Conservation (phyloP, 1,284 basidiomycete species). For the Pseudozyma pruni region DNA sequence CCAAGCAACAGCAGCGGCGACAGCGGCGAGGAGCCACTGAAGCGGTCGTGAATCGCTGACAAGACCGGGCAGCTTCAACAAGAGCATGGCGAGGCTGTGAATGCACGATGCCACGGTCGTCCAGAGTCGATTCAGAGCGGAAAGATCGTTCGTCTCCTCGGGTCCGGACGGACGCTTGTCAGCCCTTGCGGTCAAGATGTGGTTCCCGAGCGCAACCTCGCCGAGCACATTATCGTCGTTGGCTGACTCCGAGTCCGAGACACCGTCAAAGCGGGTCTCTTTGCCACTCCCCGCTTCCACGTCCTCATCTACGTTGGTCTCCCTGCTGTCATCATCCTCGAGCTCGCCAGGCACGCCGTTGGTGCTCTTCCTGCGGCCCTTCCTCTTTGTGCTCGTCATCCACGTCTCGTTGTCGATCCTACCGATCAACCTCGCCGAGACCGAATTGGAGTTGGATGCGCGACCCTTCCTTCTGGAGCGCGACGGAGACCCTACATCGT, state of each 20-base stretch:
- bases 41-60: no score
- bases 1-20: neutral
- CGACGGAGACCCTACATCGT: conserved; percentile 16
- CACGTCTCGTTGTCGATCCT: conserved; percentile 24
- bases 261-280: conserved; percentile 39
- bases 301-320: conserved; percentile 17
- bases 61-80: conserved; percentile 2
- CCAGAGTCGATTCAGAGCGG: neutral
- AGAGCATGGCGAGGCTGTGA: no score
- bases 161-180: neutral
- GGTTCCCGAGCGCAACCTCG: neutral
- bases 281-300: conserved; percentile 38
- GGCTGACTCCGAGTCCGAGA: conserved; percentile 15
- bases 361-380: conserved; percentile 13
- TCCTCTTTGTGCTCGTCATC: conserved; percentile 21
- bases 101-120: neutral
- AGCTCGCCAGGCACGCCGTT: conserved; percentile 1
- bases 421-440: conserved; percentile 8
- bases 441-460: conserved; percentile 22
- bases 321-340: conserved; percentile 16
- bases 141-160: neutral
- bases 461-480: conserved; percentile 21
- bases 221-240: neutral
- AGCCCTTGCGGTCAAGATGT: neutral
- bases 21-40: neutral